Evolutionary conservation across 371 early-diverging fungal species (phyloP).

Genomic region (Polyrhizophydium stewartii): DNA sequence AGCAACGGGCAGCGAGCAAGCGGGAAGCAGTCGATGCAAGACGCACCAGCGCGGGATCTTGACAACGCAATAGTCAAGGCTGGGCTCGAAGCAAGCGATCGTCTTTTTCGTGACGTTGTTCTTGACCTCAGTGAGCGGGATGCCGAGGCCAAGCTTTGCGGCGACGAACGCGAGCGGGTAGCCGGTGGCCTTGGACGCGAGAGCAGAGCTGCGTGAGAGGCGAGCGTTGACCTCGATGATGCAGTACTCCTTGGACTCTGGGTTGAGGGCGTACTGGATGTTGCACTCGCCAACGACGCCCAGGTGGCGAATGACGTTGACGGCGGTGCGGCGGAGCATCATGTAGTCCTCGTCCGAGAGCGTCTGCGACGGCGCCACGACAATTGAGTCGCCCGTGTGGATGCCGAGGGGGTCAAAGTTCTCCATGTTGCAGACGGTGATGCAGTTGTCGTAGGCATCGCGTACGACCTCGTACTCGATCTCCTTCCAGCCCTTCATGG

Average conservation of each 20-base stretch:
- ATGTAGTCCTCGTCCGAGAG: slow-evolving; percentile 93
- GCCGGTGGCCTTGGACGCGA: slow-evolving; percentile 96
- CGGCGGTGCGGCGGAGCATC: slow-evolving; percentile 89
- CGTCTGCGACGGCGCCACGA: slow-evolving; percentile 93
- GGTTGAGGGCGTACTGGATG: slow-evolving; percentile 96
- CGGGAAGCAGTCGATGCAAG: not conserved
- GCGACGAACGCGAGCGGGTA: slow-evolving; percentile 97
- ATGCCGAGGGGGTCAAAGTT: slow-evolving; percentile 97
- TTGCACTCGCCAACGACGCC: slow-evolving; percentile 98
- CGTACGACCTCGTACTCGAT: slow-evolving; percentile 96
- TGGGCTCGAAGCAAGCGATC: slow-evolving; percentile 94
- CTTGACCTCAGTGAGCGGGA: slow-evolving; percentile 80
- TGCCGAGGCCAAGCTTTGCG: slow-evolving; percentile 90
- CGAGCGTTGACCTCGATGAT: slow-evolving; percentile 97
- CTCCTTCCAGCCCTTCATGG: slow-evolving; percentile 98
- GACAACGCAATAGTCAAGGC: slow-evolving; percentile 87
- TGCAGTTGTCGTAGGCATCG: slow-evolving; percentile 88
- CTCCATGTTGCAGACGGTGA: slow-evolving; percentile 98
- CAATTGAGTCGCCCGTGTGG: slow-evolving; percentile 97
- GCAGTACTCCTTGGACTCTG: slow-evolving; percentile 84
- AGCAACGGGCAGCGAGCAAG: too few species aligned
- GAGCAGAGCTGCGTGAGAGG: slow-evolving; percentile 81
- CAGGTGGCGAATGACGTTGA: slow-evolving; percentile 62
- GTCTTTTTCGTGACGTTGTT: slow-evolving; percentile 93
- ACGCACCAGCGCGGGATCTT: slow-evolving; percentile 90